A percentile compares a stretch with the other conserved stretches of the same genome.
phyloP scores from a whole-genome alignment of 192 early-diverging fungal species.

The Polychytrium aggregatum region DNA sequence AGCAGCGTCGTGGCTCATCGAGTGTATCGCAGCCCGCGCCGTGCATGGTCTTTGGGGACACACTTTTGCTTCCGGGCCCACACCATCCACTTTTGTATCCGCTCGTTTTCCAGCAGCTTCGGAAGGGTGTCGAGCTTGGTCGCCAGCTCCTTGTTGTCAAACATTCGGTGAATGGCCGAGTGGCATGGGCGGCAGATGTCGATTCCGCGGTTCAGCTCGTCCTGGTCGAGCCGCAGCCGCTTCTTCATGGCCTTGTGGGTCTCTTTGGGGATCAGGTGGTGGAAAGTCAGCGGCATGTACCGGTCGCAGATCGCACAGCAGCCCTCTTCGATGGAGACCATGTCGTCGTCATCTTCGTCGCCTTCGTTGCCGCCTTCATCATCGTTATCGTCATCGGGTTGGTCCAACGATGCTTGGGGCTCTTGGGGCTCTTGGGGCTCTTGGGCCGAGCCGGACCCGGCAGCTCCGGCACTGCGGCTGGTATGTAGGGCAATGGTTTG shows the following conservation, averaged over 20 bases:
- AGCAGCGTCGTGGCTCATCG: too few species aligned
- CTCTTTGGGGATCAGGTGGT: slow-evolving; percentile 21
- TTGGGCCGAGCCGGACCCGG: not conserved
- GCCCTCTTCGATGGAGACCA: slow-evolving; percentile 6
- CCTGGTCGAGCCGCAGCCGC: slow-evolving; percentile 6
- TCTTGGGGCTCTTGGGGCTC: not conserved
- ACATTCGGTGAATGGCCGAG: slow-evolving; percentile 14
- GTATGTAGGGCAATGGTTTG: not conserved
- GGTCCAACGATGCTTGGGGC: not conserved
- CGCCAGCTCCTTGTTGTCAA: slow-evolving; percentile 13
- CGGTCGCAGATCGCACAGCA: slow-evolving; percentile 19
- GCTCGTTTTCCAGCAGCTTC: slow-evolving; percentile 14
- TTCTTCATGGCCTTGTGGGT: slow-evolving; percentile 12
- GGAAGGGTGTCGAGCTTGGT: slow-evolving; percentile 16
- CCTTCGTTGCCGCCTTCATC: too few species aligned
- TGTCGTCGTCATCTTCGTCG: slow-evolving; percentile 15
- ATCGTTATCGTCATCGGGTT: not conserved
- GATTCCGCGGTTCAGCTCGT: slow-evolving; percentile 13
- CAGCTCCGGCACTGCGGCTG: not conserved
- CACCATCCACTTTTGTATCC: slow-evolving; percentile 10
- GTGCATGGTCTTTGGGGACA: not conserved
- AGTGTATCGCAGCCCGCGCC: not conserved
- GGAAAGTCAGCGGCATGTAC: slow-evolving; percentile 20
- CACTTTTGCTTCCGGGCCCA: slow-evolving; percentile 15
- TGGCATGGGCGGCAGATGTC: slow-evolving; percentile 23